Evolutionary conservation across 495 filamentous ascomycete genomes (phyloP), one percentile per base, ranked within the genome.

Genomic region (Opeltia flavorubescens): DNA sequence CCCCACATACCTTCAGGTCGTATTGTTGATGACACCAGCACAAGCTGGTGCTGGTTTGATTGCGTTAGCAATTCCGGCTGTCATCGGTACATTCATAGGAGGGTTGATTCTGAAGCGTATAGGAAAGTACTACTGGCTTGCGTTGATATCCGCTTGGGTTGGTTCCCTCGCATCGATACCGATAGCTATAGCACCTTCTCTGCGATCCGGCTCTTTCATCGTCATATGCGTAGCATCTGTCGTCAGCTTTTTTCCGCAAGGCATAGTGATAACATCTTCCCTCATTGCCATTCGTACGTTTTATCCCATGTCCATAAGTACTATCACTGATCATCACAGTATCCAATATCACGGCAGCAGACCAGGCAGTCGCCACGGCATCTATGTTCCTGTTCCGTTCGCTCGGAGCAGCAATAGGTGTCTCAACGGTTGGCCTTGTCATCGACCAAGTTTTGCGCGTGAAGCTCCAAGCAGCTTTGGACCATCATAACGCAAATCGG

Each of bases 121-220:
- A 2, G 50, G 50, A 0, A 52, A 44, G 13, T 52, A 38, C 15
- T 48, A 48, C 17, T 52, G 39, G 50, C 41, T 52, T 15, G 46
- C 41, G 20, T 31, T 44, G 3, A 27, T 34, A 18, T 23, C 39
- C 2, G 6, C 27, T 2, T 30, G 9, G 21, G 25, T 27, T 9
- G 39, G 30, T 27, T 44, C 41, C 11, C 13, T 48, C 18, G 45
- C 36, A 20, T 23, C 41, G 20, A 25, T 48, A 20, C 50, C 50
- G 18, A 15, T 52, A 18, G 41, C 20, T 0, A 46, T 49, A 4
- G 29, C 64, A 6, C 30, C 55, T 36, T 51, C 48, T 21, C 50
- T 66, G 21, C 59, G 46, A 7, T 38, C 35, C 12, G 59, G 59
- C 2, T 47, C 38, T 13, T 27, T 43, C 24, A 27, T 41, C 34